Evolutionary conservation across 2,329 filamentous ascomycete genomes (phyloP).

Genomic region (Dothistroma septosporum): DNA sequence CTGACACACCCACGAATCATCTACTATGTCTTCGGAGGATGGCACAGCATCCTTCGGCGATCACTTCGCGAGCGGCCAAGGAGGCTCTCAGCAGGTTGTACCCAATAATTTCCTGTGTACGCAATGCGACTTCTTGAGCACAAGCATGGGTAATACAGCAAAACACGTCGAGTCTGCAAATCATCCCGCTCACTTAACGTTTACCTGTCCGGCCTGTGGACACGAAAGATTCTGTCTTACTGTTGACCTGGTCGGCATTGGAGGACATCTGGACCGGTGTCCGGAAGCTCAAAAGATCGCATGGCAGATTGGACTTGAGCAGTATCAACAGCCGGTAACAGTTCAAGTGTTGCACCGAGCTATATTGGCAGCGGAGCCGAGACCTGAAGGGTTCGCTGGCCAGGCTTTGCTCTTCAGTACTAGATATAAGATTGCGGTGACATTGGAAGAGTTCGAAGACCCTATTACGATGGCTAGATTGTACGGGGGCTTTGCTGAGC

Average conservation of each 20-base stretch:
- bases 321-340: not conserved
- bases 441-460: not conserved
- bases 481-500: not conserved
- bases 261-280: not conserved
- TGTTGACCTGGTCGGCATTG: not conserved
- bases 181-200: not conserved
- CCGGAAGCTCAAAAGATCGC: not conserved
- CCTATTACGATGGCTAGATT: not conserved
- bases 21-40: too few relatives aligned
- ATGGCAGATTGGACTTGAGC: not conserved
- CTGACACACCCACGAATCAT: too few relatives aligned
- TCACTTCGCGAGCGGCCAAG: too few relatives aligned
- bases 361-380: not conserved
- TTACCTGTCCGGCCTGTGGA: not conserved
- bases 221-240: not conserved
- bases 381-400: not conserved
- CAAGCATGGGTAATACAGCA: not conserved
- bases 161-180: not conserved
- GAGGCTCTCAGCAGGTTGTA: too few relatives aligned
- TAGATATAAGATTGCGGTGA: not conserved
- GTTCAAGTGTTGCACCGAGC: not conserved
- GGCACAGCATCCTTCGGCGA: too few relatives aligned
- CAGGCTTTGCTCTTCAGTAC: not conserved
- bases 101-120: not conserved
- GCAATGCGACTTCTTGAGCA: not conserved